Evolutionary conservation across 2,329 filamentous ascomycete species (phyloP).

Genomic region (Gliomastix tumulicola): DNA sequence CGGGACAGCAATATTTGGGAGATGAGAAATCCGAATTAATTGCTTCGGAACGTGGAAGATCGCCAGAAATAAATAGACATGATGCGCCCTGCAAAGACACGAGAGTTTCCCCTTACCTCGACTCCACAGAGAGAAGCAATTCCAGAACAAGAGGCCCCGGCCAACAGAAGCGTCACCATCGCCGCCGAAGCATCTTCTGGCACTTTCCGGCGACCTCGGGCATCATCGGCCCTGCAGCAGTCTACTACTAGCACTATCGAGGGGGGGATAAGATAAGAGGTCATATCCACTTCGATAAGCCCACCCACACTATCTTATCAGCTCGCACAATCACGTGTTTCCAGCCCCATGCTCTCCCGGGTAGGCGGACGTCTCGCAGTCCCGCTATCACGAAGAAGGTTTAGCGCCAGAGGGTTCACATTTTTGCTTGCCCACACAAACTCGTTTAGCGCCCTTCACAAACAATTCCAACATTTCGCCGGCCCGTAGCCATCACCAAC

Average conservation of each 20-base stretch:
- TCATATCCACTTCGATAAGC: not conserved
- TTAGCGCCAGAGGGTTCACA: conserved; percentile 34
- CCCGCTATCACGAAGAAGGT: conserved; percentile 15
- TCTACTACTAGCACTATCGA: not conserved
- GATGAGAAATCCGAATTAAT: too few relatives aligned
- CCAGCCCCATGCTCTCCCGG: conserved; percentile 20
- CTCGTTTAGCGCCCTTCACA: conserved; percentile 32
- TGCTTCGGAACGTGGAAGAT: too few relatives aligned
- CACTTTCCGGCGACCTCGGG: conserved; percentile 22
- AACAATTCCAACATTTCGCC: conserved; percentile 33
- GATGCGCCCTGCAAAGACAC: too few relatives aligned
- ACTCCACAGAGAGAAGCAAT: too few relatives aligned
- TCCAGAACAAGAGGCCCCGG: not conserved
- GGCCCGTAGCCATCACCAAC: conserved; percentile 25
- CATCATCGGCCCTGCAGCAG: too few relatives aligned
- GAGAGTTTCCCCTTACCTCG: too few relatives aligned
- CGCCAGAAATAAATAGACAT: too few relatives aligned
- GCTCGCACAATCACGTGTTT: conserved; percentile 30
- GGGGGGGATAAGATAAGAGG: not conserved
- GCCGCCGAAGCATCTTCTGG: conserved; percentile 22
- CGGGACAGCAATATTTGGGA: not conserved
- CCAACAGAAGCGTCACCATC: not conserved
- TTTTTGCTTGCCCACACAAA: conserved; percentile 34
- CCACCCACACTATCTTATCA: too few relatives aligned
- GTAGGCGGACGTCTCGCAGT: conserved; percentile 8